Evolutionary conservation across 257 asterid species (phyloP).

Genomic region (Anisodus acutangulus): DNA sequence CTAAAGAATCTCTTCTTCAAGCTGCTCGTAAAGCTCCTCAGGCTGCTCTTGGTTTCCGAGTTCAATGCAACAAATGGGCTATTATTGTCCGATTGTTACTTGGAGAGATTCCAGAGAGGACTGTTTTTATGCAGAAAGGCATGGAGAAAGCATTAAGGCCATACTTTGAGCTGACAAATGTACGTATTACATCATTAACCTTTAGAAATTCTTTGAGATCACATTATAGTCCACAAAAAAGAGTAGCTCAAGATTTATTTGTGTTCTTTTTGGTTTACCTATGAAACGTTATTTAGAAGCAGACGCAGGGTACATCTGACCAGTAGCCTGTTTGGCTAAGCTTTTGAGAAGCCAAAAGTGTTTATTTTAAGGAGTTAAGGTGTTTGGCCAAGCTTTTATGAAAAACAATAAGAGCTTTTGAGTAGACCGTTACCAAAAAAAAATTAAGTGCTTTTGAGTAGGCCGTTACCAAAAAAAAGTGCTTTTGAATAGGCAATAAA

Average conservation of each 20-base stretch:
- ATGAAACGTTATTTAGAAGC: conserved; percentile 10
- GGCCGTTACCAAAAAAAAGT: no score
- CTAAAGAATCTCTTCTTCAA: conserved; percentile 94
- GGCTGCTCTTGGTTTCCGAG: conserved; percentile 85
- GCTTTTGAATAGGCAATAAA: no score
- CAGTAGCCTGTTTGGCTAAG: no score
- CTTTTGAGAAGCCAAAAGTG: no score
- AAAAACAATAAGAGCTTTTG: no score
- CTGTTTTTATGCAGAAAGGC: conserved; percentile 93
- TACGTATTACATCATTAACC: conserved; percentile 43
- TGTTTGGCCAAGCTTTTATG: no score
- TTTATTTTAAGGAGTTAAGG: no score
- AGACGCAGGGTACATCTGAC: not conserved
- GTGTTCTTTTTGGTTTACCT: not conserved
- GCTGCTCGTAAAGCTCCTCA: conserved; percentile 92
- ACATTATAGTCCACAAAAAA: not conserved
- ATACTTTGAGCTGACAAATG: conserved; percentile 95
- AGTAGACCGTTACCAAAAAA: no score
- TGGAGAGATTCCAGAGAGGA: conserved; percentile 96
- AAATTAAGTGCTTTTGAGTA: no score
- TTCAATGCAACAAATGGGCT: conserved; percentile 94
- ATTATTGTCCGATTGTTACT: conserved; percentile 87
- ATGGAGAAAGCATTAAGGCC: conserved; percentile 93
- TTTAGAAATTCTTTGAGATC: no score
- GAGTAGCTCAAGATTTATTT: conserved; percentile 10